Base-by-base conservation (phyloP, 805 yeast genomes). In the Wickerhamiella spandovensis region DNA sequence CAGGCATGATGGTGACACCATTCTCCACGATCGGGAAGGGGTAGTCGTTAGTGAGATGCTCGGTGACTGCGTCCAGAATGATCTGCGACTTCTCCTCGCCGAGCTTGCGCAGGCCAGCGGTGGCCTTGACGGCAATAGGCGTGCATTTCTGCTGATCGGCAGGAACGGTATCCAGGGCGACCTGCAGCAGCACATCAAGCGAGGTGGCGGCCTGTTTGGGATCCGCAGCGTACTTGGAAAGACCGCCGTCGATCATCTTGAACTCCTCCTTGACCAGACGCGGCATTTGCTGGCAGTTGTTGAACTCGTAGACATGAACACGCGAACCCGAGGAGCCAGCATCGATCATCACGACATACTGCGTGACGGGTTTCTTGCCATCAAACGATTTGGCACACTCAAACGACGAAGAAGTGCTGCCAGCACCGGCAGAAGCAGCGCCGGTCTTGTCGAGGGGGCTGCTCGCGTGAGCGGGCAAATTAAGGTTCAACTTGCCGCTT, bases 251-350 rank as follows among this genome's bases (percentile, higher is more conserved):
- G 58, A 83, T 69, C 96, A 85, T 87, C 63, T 88, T 72, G 65
- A 92, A 92, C 49, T 75, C 77, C 70, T 92, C 98, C 46, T 74
- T 71, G 50, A 87, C 67, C 58, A 92, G 79, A 52, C 70, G 73
- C 43, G 99, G 97, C 50, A 95, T 90, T 38, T 84, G 77, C 46
- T 72, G 73, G 64, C 97, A 89, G 50, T 86, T 80, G 69, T 87
- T 85, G 70, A 92, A 92, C 59, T 84, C 80, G 68, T 94, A 92
- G 46, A 92, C 82, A 67, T 94, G 99, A 39, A 92, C 84, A 66
- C 98, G 81, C 15, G 97, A 88, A 30, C 98, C 98, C 15, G 95
- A 83, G 1, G 97, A 89, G 8, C 98, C 99, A 7, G 98, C 98
- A 71, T 92, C 99, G 51, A 92, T 73, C 96, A 92, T 88, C 22